Evolutionary conservation across 805 yeast species (phyloP).

Genomic region (Wickerhamiella azymoides): DNA sequence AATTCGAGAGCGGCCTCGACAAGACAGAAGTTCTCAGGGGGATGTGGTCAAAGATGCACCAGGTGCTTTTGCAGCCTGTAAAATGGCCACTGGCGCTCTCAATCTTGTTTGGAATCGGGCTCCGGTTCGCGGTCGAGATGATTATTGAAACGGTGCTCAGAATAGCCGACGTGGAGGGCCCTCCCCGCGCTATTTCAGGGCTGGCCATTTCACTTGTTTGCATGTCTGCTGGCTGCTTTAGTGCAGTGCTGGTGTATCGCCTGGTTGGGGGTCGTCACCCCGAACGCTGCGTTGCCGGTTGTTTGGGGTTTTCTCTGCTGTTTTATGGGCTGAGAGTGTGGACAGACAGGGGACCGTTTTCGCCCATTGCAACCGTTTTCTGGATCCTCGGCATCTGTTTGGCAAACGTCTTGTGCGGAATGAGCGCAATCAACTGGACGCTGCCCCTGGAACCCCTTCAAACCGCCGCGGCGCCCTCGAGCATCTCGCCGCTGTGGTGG

Average conservation of each 20-base stretch:
- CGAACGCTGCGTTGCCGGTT: not conserved
- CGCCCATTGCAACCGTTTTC: constrained; percentile 1
- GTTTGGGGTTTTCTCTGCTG: not conserved
- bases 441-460: not conserved
- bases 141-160: constrained; percentile 11
- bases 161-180: constrained; percentile 15
- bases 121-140: constrained; percentile 7
- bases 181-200: not conserved
- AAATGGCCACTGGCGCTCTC: constrained; percentile 13
- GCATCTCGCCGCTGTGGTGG: constrained; percentile 4
- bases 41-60: constrained; percentile 19
- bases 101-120: constrained; percentile 13
- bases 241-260: constrained; percentile 12
- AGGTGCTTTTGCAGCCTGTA: constrained; percentile 17
- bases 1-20: constrained; percentile 18
- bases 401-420: constrained; percentile 4
- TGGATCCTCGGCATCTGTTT: constrained; percentile 5
- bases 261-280: constrained; percentile 14
- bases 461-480: not conserved
- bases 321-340: constrained; percentile 3
- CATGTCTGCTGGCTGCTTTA: constrained; percentile 13
- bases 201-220: constrained; percentile 6
- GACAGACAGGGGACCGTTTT: constrained; percentile 4
- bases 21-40: constrained; percentile 18
- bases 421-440: constrained; percentile 3